Evolutionary conservation across 1,284 basidiomycete genomes (phyloP), one percentile per base, ranked within the genome.

Genomic region (Gomphus bonarii): DNA sequence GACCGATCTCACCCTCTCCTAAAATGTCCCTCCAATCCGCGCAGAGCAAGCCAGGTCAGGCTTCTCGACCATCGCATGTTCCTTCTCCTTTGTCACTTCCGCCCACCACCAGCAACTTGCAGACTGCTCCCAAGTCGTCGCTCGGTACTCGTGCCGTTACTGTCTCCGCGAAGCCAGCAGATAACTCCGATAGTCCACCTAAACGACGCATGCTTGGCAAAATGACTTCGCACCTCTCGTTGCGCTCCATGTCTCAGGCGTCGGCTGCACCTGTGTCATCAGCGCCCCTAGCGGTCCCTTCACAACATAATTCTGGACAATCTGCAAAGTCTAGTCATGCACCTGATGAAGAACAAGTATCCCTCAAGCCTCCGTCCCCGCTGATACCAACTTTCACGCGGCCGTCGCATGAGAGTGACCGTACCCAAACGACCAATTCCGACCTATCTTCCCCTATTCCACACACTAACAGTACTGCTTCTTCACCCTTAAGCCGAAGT

Each of bases 1-100:
- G 48, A 18, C 20, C 55, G 28, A 31, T 33, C n/a, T 51, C 55
- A 44, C 54, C 54, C 18, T 30, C 42, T 25, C 48, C 54, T n/a
- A 56, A 11, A 35, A 10, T 25, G 11, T 14, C 36, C 36, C 38
- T 35, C 40, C 50, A 35, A 12, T 36, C 54, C 33, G 1, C 30
- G 33, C 44, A 46, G 18, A 28, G 54, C 36, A 55, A 55, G 43
- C 20, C 25, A 35, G 35, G 33, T 20, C 50, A 20, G 31, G 36
- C 9, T 36, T 20, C 25, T 22, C 20, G 50, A 50, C 50, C 67
- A 20, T 60, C 64, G 1, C 69, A 73, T 61, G 70, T 70, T 4
- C 75, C 77, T 3, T 82, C 81, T 1, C 79, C 81, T 0, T 69
- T 82, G 3, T 78, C 79, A 0, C 62, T 76, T 1, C 72, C 76